Percentiles rank a stretch among this genome's conserved stretches.
Conservation (phyloP, 495 filamentous ascomycete species). For the Chaetomidium leptoderma region DNA sequence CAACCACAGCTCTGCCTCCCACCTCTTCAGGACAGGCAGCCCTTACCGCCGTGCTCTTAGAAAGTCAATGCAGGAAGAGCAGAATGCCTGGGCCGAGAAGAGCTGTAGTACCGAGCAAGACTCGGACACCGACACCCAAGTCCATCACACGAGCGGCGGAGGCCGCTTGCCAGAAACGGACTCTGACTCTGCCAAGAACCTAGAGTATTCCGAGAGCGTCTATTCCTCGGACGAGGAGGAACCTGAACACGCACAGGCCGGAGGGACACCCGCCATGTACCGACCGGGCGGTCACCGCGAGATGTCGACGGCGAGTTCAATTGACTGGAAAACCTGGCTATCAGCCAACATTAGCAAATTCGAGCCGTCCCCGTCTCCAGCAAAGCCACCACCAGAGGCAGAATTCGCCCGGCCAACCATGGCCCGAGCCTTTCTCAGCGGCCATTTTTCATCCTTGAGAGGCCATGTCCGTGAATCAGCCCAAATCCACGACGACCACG, state of each 20-base stretch:
- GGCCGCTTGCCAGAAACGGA: slow-evolving; percentile 5
- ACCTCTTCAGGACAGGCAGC: slow-evolving; percentile 50
- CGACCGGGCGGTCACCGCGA: slow-evolving; percentile 31
- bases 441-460: slow-evolving; percentile 41
- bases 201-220: slow-evolving; percentile 40
- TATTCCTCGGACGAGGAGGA: slow-evolving; percentile 38
- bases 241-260: background rate
- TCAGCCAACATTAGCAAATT: slow-evolving; percentile 49
- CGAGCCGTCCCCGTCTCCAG: slow-evolving; percentile 32
- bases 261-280: slow-evolving; percentile 20
- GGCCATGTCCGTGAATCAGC: slow-evolving; percentile 59
- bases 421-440: slow-evolving; percentile 21
- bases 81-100: slow-evolving; percentile 22
- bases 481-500: slow-evolving; percentile 53
- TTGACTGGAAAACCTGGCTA: slow-evolving; percentile 53
- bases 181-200: slow-evolving; percentile 32
- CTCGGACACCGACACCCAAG: slow-evolving; percentile 18
- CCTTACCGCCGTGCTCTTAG: slow-evolving; percentile 53
- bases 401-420: slow-evolving; percentile 38
- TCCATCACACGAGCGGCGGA: background rate
- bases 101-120: slow-evolving; percentile 22
- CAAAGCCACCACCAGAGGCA: slow-evolving; percentile 27
- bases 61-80: slow-evolving; percentile 36
- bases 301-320: slow-evolving; percentile 41
- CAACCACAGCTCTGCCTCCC: slow-evolving; percentile 43